Evolutionary conservation across 2,329 filamentous ascomycete species (phyloP).

Genomic region (Pyrenophora teres): DNA sequence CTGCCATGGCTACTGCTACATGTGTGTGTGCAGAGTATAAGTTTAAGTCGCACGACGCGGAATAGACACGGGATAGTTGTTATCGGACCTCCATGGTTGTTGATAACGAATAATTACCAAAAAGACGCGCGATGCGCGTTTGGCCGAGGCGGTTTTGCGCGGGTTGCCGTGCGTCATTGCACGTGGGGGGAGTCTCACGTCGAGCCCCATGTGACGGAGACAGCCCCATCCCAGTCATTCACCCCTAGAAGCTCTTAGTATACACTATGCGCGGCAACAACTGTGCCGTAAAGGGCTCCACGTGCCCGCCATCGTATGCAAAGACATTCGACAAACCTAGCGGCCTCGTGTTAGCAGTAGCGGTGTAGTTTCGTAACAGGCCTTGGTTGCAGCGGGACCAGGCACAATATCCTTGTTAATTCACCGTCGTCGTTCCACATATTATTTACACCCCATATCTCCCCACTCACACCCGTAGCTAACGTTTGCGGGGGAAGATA

Average conservation of each 20-base stretch:
- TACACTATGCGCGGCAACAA: too few relatives aligned
- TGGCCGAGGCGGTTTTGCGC: conserved; percentile 13
- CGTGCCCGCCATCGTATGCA: too few relatives aligned
- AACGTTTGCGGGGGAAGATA: conserved; percentile 8
- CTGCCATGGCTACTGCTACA: conserved; percentile 16
- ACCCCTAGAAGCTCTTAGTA: too few relatives aligned
- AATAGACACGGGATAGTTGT: background rate
- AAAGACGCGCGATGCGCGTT: background rate
- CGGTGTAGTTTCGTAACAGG: background rate
- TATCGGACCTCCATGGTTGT: conserved; percentile 8
- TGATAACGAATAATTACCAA: background rate
- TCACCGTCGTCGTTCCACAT: conserved; percentile 8
- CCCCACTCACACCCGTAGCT: background rate
- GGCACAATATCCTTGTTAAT: conserved; percentile 5
- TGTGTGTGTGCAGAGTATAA: background rate
- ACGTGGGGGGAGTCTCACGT: too few relatives aligned
- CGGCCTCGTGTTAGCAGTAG: background rate
- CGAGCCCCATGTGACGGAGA: too few relatives aligned
- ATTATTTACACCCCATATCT: conserved; percentile 2
- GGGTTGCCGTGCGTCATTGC: too few relatives aligned
- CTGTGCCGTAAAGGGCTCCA: too few relatives aligned
- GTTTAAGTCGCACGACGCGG: background rate
- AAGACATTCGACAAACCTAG: background rate
- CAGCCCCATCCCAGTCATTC: too few relatives aligned
- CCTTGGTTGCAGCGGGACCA: background rate